Percentiles rank a stretch among this genome's conserved stretches.
These are phyloP conservation scores for Hyphodiscus hymeniophilus DNA, from an alignment of 495 filamentous ascomycete species.

Conservation along the genomic window DNA sequence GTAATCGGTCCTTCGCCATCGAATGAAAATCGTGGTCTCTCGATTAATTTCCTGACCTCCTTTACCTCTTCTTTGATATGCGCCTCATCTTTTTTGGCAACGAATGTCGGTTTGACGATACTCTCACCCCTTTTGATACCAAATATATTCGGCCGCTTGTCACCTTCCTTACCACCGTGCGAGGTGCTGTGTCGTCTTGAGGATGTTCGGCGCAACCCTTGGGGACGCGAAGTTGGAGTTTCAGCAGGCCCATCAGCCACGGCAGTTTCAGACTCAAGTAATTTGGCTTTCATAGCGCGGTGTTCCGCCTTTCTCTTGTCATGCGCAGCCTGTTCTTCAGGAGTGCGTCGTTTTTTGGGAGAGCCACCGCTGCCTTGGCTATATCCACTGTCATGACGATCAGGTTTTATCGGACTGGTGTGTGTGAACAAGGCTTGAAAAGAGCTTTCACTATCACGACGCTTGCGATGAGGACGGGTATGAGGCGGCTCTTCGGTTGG, in stretches of 20 bases:
- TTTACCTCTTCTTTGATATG: conserved; percentile 15
- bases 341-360: conserved; percentile 18
- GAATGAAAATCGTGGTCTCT: conserved; percentile 10
- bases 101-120: conserved; percentile 18
- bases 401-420: conserved; percentile 15
- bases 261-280: conserved; percentile 6
- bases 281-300: conserved; percentile 8
- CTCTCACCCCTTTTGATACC: conserved; percentile 20
- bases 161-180: conserved; percentile 4
- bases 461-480: conserved; percentile 3
- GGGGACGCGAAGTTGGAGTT: background rate
- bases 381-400: conserved; percentile 19
- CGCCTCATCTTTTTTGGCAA: conserved; percentile 12
- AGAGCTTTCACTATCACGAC: conserved; percentile 16
- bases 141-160: conserved; percentile 11
- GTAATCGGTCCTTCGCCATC: conserved; percentile 12
- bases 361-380: conserved; percentile 14
- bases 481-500: conserved; percentile 7
- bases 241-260: conserved; percentile 6
- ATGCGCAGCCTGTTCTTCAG: conserved; percentile 24
- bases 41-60: conserved; percentile 7
- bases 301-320: conserved; percentile 21
- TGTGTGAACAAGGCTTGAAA: conserved; percentile 4
- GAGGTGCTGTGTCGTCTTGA: conserved; percentile 11
- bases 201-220: background rate